Base-by-base conservation (phyloP, 2,329 filamentous ascomycete species). In the Saccharata proteae region DNA sequence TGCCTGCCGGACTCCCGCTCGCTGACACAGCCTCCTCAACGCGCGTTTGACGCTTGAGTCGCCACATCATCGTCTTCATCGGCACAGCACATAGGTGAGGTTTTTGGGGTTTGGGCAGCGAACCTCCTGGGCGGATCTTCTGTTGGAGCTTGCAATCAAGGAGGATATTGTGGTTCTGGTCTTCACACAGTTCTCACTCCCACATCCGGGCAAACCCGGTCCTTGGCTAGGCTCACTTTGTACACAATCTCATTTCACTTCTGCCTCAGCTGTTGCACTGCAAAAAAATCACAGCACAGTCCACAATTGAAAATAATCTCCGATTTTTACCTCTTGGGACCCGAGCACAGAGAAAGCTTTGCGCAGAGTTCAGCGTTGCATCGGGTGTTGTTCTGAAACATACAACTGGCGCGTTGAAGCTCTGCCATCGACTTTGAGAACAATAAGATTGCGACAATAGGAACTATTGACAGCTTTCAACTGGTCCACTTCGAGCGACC, bases 291-390 rank as follows among this genome's bases (percentile, higher is more conserved):
- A 27, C 28, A 30, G 33, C 33, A 22, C 24, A 23, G n/a, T 31
- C 22, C 33, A 35, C 27, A 35, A 35, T 35, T 35, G 28, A 35
- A 35, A 35, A 31, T 35, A 35, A n/a, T n/a, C n/a, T n/a, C 23
- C 27, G 24, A 35, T 30, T 35, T n/a, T n/a, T 35, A 24, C 33
- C 33, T 27, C 33, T 31, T 27, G 33, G 23, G 31, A 31, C 26
- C 28, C 33, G 28, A 35, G 26, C 26, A 35, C n/a, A n/a, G n/a
- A 21, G 29, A 35, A 35, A 24, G 28, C 28, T 35, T 35, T 35
- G 33, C 33, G 31, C 33, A 35, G 33, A 35, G 33, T 35, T 27
- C 33, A 33, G 15, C 27, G 28, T 35, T 29, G 28, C 33, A 23
- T 23, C 26, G n/a, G n/a, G n/a, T n/a, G n/a, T n/a, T n/a, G n/a